These are phyloP conservation scores for Blastomyces gilchristii DNA, from an alignment of 2,329 filamentous ascomycete species.

Conservation along the genomic window DNA sequence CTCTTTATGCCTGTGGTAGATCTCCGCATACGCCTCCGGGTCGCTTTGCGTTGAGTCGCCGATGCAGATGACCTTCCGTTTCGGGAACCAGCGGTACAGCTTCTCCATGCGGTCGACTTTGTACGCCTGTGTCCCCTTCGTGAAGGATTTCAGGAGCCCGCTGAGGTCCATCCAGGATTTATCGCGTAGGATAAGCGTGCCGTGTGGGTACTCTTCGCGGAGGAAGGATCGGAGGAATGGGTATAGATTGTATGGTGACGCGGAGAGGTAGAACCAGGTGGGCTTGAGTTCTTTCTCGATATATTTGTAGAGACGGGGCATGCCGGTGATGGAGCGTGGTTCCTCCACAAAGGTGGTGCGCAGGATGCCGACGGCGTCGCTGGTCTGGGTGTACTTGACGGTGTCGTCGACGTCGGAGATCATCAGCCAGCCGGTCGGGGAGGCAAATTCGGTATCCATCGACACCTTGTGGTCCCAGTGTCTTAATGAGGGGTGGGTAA, in stretches of 20 bases:
- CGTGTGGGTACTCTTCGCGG: constrained; percentile 58
- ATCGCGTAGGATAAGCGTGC: constrained; percentile 75
- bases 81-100: constrained; percentile 68
- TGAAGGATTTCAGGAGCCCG: constrained; percentile 68
- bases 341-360: constrained; percentile 71
- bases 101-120: constrained; percentile 72
- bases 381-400: constrained; percentile 81
- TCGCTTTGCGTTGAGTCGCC: constrained; percentile 89
- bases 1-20: constrained; percentile 55
- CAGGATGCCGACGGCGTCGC: constrained; percentile 69
- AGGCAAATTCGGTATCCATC: constrained; percentile 64
- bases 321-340: constrained; percentile 61
- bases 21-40: constrained; percentile 78
- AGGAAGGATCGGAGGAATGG: constrained; percentile 72
- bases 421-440: constrained; percentile 69
- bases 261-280: constrained; percentile 86
- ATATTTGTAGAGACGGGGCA: constrained; percentile 71
- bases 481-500: constrained; percentile 30
- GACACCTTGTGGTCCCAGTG: constrained; percentile 35
- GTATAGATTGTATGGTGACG: constrained; percentile 90
- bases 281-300: constrained; percentile 51
- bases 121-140: constrained; percentile 71
- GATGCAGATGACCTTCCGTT: constrained; percentile 68
- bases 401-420: constrained; percentile 92
- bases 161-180: constrained; percentile 75